A percentile compares a stretch with the other conserved stretches of the same genome.
phyloP scores from a whole-genome alignment of 345 rosid genomes.

The thale cress (Arabidopsis thaliana) region TAIR10.1 NC_003074.8:975501-976000 shows the following conservation, averaged over 20 bases:
- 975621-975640: constrained; percentile 84
- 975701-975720: constrained; percentile 11
- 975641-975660: constrained; percentile 63
- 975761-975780: constrained; percentile 59
- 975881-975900: constrained; percentile 86
- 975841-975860: constrained; percentile 71
- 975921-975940: constrained; percentile 32
- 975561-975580: constrained; percentile 70
- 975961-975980: neutral
- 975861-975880: constrained; percentile 88
- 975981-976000: neutral
- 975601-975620: constrained; percentile 75
- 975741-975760: constrained; percentile 51
- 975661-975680: constrained; percentile 26
- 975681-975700: too few relatives aligned
- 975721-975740: constrained; percentile 45
- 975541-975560: constrained; percentile 15
- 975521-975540: neutral
- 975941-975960: constrained; percentile 21
- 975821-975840: constrained; percentile 79
- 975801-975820: constrained; percentile 75
- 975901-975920: constrained; percentile 47
- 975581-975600: constrained; percentile 89
- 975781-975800: constrained; percentile 58
- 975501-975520: too few relatives aligned